These are phyloP conservation scores for Emydomyces testavorans DNA, from an alignment of 2,329 filamentous ascomycete species.

Conservation along the genomic window DNA sequence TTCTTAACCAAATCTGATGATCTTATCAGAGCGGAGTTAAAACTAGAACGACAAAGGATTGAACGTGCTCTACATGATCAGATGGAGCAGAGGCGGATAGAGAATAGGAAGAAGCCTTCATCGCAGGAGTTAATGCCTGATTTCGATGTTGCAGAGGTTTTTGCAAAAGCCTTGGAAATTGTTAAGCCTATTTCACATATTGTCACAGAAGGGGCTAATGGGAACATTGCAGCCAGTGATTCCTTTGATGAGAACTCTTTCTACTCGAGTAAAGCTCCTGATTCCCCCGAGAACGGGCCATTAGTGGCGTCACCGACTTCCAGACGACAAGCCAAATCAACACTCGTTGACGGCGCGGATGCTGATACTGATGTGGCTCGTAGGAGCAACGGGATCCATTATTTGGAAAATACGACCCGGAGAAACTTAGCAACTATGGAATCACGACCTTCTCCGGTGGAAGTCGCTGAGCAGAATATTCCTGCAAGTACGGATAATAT, in stretches of 20 bases:
- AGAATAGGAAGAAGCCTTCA: slow-evolving; percentile 39
- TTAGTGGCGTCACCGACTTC: slow-evolving; percentile 24
- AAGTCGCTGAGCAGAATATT: slow-evolving; percentile 29
- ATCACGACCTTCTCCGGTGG: slow-evolving; percentile 27
- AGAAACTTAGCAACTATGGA: slow-evolving; percentile 30
- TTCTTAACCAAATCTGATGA: slow-evolving; percentile 77
- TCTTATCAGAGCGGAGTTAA: slow-evolving; percentile 68
- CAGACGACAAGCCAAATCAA: slow-evolving; percentile 20
- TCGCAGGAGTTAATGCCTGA: slow-evolving; percentile 47
- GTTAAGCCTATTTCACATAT: slow-evolving; percentile 57
- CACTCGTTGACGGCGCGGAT: slow-evolving; percentile 25
- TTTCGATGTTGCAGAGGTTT: slow-evolving; percentile 60
- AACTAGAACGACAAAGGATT: slow-evolving; percentile 66
- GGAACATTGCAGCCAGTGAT: slow-evolving; percentile 57
- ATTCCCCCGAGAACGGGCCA: slow-evolving; percentile 49
- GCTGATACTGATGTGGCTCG: slow-evolving; percentile 27
- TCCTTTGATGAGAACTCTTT: slow-evolving; percentile 90
- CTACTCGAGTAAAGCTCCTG: slow-evolving; percentile 82
- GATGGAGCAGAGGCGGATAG: slow-evolving; percentile 51
- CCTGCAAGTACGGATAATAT: slow-evolving; percentile 22
- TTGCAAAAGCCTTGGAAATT: slow-evolving; percentile 57
- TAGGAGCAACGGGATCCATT: slow-evolving; percentile 28
- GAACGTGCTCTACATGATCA: slow-evolving; percentile 70
- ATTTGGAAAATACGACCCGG: slow-evolving; percentile 30
- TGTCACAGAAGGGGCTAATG: slow-evolving; percentile 43